Base-by-base conservation (phyloP, 768 basidiomycete species). In the Flagelloscypha sp. region DNA sequence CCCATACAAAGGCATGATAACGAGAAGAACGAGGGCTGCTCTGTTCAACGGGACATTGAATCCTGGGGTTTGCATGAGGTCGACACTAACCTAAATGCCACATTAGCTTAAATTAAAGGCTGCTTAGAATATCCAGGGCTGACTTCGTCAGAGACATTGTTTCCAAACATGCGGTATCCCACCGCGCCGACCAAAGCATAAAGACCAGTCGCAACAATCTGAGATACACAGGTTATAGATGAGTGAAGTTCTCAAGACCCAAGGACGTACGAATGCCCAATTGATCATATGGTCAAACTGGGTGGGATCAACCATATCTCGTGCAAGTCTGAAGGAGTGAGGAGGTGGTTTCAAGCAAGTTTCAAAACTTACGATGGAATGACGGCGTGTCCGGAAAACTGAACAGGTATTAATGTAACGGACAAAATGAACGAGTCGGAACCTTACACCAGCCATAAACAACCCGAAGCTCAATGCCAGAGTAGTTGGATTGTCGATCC, bases 111-210 rank as follows among this genome's bases (percentile, higher is more conserved):
- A 33, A 23, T 30, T 22, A 29, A 21, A 16, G 19, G 15, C 24
- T 15, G 8, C 13, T 5, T 11, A 32, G 19, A 13, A 7, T 35
- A 38, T 2, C 17, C n/a, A 12, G 8, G 16, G 47, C 65, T 48
- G 40, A 87, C 86, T 68, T 90, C 88, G 40, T 85, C 86, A 47
- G 76, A 77, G 32, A 93, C 87, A 21, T 54, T 48, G 32, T 72
- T 64, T 7, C 90, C 89, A 51, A 89, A 92, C 94, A 98, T 98
- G 13, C 86, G 56, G 48, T 95, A 97, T 1, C 93, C 94, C 13
- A 76, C 78, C 29, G 71, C 74, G 4, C 84, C 89, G 19, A 90
- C 79, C 8, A 81, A 41, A n/a, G 63, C 54, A 44, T 79, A 79
- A 19, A 85, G 59, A 23, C 63, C 58, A 1, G 82, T 80, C 15